phyloP scores from a whole-genome alignment of 148 eudicot genomes.

The Rhododendron molle region DNA sequence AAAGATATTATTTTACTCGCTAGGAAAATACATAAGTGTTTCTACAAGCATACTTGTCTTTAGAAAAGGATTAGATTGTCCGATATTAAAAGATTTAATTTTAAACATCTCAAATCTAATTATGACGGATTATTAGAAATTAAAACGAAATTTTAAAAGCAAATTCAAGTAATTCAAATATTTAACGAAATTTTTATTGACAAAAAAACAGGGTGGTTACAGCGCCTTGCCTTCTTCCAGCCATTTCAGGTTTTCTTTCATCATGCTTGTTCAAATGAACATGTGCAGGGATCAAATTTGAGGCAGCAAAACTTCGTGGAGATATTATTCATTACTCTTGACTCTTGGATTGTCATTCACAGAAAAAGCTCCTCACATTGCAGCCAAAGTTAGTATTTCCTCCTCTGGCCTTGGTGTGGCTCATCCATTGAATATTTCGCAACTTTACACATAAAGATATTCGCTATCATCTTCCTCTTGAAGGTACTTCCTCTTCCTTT shows the following conservation, averaged over 20 bases:
- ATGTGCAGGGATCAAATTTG: constrained; percentile 64
- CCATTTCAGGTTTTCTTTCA: neutral
- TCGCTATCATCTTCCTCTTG: neutral
- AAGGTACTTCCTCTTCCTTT: constrained; percentile 68
- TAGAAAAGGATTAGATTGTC: no score
- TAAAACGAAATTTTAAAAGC: no score
- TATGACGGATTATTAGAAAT: no score
- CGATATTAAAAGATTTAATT: no score
- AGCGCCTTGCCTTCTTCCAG: no score
- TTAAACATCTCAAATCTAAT: no score
- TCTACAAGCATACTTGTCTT: no score
- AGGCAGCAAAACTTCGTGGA: constrained; percentile 75
- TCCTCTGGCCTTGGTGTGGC: neutral
- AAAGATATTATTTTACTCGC: no score
- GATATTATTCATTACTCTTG: constrained; percentile 86
- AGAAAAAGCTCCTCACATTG: constrained; percentile 69
- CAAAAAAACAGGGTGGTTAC: no score
- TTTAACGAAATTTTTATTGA: no score
- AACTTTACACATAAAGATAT: neutral
- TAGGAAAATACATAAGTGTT: no score
- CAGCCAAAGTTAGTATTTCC: constrained; percentile 49
- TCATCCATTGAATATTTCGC: neutral
- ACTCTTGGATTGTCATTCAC: constrained; percentile 73
- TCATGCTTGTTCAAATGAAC: neutral
- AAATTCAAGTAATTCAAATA: no score